Base-by-base conservation (phyloP, 805 yeast genomes). In the Saccharomycodes ludwigii region DNA sequence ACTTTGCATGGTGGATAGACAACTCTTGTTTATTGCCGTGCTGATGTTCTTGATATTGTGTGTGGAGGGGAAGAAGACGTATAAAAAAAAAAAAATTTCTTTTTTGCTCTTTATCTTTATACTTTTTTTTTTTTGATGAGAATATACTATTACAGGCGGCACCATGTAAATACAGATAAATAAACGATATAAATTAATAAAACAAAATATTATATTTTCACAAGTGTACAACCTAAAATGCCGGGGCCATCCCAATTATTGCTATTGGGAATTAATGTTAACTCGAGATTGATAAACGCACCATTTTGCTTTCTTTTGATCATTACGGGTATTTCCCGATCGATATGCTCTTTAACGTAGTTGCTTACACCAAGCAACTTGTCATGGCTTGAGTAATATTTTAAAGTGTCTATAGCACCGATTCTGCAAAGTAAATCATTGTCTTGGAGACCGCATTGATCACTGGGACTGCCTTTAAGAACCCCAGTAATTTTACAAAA, bases 1-100 rank as follows among this genome's bases (percentile, higher is more conserved):
- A 91, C 98, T 3, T 61, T 88, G 38, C 98, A 88, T 46, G 98
- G 98, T 4, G 98, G 98, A 29, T 88, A 30, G 16, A 27, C 17
- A 5, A 22, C 7, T 16, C 21, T 25, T 25, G 28, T 19, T 16
- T 12, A 18, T 19, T 13, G 17, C 15, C 4, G 17, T 25, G 20
- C 18, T 11, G 9, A 18, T n/a, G 12, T n/a, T n/a, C n/a, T n/a
- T n/a, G n/a, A n/a, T n/a, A n/a, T n/a, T n/a, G n/a, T n/a, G n/a
- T n/a, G n/a, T n/a, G n/a, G n/a, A 12, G 7, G 15, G 15, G 7
- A 12, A 24, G 12, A 14, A 20, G 12, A 30, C 11, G 6, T 5
- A 14, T 15, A 14, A 6, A 3, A 4, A 18, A 11, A 3, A 3
- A 18, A 2, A 10, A 28, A 8, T 18, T n/a, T 18, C 13, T 18